Percentiles rank a stretch among this genome's conserved stretches.
Evolutionary conservation across 2,329 filamentous ascomycete genomes (phyloP).

Genomic region (Fusarium secorum): DNA sequence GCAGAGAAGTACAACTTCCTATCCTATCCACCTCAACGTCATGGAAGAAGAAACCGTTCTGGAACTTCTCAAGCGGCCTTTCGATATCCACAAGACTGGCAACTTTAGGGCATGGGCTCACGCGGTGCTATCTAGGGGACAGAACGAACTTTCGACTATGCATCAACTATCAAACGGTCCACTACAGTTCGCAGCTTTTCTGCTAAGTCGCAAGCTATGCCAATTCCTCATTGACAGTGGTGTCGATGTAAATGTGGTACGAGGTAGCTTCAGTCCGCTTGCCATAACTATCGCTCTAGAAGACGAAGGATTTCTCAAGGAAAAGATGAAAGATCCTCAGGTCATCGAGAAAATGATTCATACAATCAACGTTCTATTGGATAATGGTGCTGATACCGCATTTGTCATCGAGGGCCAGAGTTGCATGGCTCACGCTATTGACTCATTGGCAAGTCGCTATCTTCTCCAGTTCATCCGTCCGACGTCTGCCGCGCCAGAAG

Average conservation of each 20-base stretch:
- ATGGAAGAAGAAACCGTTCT: background rate
- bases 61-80: background rate
- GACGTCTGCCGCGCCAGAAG: background rate
- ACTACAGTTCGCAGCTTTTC: accelerated
- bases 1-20: background rate
- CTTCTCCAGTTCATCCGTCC: background rate
- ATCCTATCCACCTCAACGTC: background rate
- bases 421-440: background rate
- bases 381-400: background rate
- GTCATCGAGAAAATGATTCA: background rate
- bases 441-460: background rate
- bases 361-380: background rate
- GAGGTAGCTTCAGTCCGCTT: background rate
- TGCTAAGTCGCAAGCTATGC: background rate
- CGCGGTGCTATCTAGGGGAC: accelerated
- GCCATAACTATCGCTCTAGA: background rate
- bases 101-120: background rate
- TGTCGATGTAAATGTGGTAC: background rate
- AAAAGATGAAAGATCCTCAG: background rate
- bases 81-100: background rate
- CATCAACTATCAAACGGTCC: accelerated
- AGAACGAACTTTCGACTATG: background rate
- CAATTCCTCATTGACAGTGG: background rate
- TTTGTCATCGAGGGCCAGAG: background rate
- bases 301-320: accelerated